Evolutionary conservation across 441 rosid genomes (phyloP).

Genomic region (Breynia disticha): DNA sequence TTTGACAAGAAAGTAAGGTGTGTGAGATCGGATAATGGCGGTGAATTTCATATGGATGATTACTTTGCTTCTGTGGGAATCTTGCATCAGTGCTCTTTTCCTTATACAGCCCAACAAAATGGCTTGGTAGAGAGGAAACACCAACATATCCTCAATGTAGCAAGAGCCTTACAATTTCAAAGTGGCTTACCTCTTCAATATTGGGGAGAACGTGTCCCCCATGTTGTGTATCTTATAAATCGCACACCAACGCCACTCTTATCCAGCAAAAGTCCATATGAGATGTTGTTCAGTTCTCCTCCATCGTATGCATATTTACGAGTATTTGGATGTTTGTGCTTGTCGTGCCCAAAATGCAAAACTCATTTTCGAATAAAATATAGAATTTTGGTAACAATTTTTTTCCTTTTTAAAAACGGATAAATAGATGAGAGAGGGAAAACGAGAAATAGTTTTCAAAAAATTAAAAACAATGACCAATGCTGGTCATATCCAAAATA

Average conservation of each 20-base stretch:
- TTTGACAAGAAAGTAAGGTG: background rate
- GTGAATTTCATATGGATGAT: background rate
- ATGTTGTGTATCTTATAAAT: background rate
- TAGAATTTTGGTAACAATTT: no score
- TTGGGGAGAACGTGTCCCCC: background rate
- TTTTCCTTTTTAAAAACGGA: no score
- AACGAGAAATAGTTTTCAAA: no score
- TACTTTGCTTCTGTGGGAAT: background rate
- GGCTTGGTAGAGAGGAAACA: constrained; percentile 1
- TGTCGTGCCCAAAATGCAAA: no score
- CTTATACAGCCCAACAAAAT: constrained; percentile 13
- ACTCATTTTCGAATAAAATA: no score
- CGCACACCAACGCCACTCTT: background rate
- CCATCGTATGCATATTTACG: background rate
- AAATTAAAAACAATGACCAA: no score
- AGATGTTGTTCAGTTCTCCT: background rate
- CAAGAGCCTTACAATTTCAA: background rate
- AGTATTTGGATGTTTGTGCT: background rate
- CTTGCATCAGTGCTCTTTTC: background rate
- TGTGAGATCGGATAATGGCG: background rate
- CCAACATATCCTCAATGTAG: constrained; percentile 2
- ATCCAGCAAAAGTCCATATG: background rate
- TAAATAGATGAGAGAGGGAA: no score
- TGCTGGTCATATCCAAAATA: no score
- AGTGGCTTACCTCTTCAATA: background rate